Evolutionary conservation across 1,284 basidiomycete species (phyloP).

Genomic region (Marasmius oreades): DNA sequence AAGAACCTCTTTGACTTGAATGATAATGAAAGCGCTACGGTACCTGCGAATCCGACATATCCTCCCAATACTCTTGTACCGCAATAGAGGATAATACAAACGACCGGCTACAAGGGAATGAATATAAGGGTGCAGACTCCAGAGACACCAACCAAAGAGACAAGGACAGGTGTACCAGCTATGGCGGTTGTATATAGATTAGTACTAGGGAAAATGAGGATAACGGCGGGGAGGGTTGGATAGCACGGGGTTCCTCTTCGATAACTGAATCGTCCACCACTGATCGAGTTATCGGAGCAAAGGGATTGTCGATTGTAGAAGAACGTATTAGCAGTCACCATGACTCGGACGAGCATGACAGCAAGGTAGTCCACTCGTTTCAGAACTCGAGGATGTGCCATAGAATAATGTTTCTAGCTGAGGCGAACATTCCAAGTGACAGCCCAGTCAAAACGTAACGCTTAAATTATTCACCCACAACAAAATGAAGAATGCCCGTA

Average conservation of each 20-base stretch:
- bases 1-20: no score
- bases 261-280: constrained; percentile 7
- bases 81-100: constrained; percentile 2
- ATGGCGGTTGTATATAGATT: constrained; percentile 8
- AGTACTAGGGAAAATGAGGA: constrained; percentile 10
- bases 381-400: background rate
- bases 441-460: background rate
- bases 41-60: constrained; percentile 3
- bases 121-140: background rate
- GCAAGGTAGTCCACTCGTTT: no score
- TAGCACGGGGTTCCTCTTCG: background rate
- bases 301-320: background rate
- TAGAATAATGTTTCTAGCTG: constrained; percentile 12
- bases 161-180: constrained; percentile 1
- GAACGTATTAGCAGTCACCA: constrained; percentile 10
- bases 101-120: constrained; percentile 7
- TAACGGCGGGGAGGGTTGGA: constrained; percentile 6
- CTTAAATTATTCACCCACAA: constrained; percentile 4
- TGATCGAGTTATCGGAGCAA: background rate
- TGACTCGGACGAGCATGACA: constrained; percentile 4
- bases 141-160: no score
- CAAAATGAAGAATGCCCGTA: constrained; percentile 9
- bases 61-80: background rate
- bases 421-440: background rate
- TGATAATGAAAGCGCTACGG: constrained; percentile 4